These are phyloP conservation scores for Kodamaea laetipori DNA, from an alignment of 805 yeast species.

Conservation along the genomic window DNA sequence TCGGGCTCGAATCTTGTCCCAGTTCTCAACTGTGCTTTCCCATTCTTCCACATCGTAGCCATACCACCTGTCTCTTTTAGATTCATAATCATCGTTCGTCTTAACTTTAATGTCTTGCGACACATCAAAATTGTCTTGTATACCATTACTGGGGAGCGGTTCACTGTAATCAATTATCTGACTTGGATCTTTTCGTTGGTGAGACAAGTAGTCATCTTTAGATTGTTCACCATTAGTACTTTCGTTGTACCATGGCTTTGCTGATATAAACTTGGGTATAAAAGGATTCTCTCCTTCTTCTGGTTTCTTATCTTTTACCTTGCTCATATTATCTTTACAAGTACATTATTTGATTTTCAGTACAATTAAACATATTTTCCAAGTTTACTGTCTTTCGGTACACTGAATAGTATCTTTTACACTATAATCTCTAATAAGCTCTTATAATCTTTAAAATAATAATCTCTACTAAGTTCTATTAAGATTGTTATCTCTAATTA, in stretches of 20 bases:
- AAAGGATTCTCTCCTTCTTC: slow-evolving; percentile 26
- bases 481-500: no score
- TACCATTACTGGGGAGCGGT: slow-evolving; percentile 59
- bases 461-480: no score
- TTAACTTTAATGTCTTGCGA: slow-evolving; percentile 16
- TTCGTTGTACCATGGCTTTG: slow-evolving; percentile 42
- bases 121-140: slow-evolving; percentile 44
- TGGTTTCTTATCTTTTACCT: background rate
- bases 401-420: background rate
- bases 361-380: background rate
- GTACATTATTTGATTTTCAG: background rate
- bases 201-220: slow-evolving; percentile 51
- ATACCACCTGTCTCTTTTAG: slow-evolving; percentile 79
- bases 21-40: slow-evolving; percentile 48
- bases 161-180: slow-evolving; percentile 48
- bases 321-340: background rate
- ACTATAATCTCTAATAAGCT: no score
- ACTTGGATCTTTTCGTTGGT: slow-evolving; percentile 52
- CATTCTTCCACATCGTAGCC: slow-evolving; percentile 72
- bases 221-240: slow-evolving; percentile 5
- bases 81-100: slow-evolving; percentile 56
- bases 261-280: slow-evolving; percentile 42
- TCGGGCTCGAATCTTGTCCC: slow-evolving; percentile 41
- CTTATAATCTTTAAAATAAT: no score
- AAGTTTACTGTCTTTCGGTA: background rate